These are phyloP conservation scores for Brettanomyces naardenensis DNA, from an alignment of 805 yeast genomes.

Conservation along the genomic window DNA sequence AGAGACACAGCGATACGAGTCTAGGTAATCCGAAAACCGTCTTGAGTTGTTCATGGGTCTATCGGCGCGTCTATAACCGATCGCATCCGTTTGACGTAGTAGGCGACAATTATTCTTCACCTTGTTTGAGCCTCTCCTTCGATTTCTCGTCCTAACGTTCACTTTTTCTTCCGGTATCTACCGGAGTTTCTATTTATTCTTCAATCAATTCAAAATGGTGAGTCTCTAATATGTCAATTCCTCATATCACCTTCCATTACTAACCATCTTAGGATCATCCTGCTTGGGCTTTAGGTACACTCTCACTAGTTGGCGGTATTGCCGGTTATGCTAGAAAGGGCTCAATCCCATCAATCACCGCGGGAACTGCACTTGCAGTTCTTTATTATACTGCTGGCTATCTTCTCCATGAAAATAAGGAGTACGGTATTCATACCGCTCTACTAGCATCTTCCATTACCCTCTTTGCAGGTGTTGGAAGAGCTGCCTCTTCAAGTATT, in stretches of 20 bases:
- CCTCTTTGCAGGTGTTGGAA: conserved; percentile 61
- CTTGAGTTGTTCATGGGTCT: too few species aligned
- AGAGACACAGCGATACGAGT: too few species aligned
- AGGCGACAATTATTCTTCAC: background rate
- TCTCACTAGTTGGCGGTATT: conserved; percentile 25
- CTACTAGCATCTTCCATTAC: conserved; percentile 62
- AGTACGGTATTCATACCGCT: conserved; percentile 77
- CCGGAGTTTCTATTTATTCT: too few species aligned
- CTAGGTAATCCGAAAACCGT: too few species aligned
- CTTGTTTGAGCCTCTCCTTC: background rate
- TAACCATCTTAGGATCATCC: conserved; percentile 5
- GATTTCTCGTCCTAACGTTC: too few species aligned
- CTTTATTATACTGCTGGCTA: conserved; percentile 69
- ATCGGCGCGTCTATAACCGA: too few species aligned
- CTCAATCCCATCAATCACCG: conserved; percentile 72
- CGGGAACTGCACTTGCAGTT: conserved; percentile 58
- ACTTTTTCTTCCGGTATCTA: too few species aligned
- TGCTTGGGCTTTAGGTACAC: conserved; percentile 9
- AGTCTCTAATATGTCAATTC: background rate
- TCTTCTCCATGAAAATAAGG: conserved; percentile 61
- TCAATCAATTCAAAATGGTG: background rate
- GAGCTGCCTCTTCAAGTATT: conserved; percentile 35
- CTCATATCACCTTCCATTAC: background rate
- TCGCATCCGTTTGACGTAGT: background rate
- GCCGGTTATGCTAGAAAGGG: conserved; percentile 42